Conservation (phyloP, 2,329 filamentous ascomycete species). For the Penicillium sp. region DNA sequence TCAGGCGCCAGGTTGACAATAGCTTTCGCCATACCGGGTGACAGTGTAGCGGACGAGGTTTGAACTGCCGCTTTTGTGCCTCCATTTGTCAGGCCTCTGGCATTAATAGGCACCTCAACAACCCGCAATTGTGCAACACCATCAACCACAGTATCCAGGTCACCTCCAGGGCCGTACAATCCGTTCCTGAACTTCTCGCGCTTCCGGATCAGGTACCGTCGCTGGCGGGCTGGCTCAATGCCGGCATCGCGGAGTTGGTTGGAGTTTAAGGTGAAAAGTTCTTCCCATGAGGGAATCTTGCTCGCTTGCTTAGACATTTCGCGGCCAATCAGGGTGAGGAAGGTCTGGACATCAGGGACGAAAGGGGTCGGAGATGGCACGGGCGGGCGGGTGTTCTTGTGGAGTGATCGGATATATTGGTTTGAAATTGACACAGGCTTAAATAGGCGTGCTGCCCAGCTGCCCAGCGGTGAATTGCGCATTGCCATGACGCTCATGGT, state of each 20-base stretch:
- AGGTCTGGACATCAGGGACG: conserved; percentile 73
- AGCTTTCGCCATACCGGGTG: conserved; percentile 49
- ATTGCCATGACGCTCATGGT: conserved; percentile 23
- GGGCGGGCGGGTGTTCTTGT: conserved; percentile 35
- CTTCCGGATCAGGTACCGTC: conserved; percentile 80
- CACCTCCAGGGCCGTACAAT: conserved; percentile 70
- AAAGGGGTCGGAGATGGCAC: conserved; percentile 70
- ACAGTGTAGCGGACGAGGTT: conserved; percentile 45
- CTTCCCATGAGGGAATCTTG: conserved; percentile 86
- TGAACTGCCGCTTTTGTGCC: conserved; percentile 20
- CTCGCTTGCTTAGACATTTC: conserved; percentile 68
- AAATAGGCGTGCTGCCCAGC: conserved; percentile 22
- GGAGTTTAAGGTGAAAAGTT: conserved; percentile 73
- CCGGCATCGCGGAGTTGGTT: conserved; percentile 71
- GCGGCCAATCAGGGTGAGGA: conserved; percentile 84
- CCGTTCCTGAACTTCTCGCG: conserved; percentile 73
- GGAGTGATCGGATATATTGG: conserved; percentile 35
- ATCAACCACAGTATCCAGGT: conserved; percentile 63
- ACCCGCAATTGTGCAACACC: conserved; percentile 52
- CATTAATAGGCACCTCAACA: conserved; percentile 45
- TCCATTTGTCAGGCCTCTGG: conserved; percentile 22
- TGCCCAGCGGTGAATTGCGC: conserved; percentile 22
- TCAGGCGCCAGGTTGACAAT: conserved; percentile 53
- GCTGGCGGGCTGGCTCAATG: conserved; percentile 71
- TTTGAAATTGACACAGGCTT: conserved; percentile 20